A percentile compares a stretch with the other conserved stretches of the same genome.
Conservation (phyloP, 257 asterid species). For the Lavandula angustifolia region DNA sequence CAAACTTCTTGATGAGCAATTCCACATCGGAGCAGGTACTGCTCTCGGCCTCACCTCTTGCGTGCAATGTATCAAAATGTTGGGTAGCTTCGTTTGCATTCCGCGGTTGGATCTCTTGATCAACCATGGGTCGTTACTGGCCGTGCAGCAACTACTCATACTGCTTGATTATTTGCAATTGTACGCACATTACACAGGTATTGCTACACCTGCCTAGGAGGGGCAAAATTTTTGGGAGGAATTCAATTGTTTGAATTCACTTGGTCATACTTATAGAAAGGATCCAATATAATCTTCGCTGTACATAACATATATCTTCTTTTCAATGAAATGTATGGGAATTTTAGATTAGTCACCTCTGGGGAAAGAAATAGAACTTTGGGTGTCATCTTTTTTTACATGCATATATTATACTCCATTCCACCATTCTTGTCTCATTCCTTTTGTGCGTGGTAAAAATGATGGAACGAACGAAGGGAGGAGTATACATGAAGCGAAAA, state of each 20-base stretch:
- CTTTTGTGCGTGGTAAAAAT: too few relatives aligned
- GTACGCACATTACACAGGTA: conserved; percentile 22
- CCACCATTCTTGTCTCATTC: too few relatives aligned
- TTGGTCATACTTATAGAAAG: conserved; percentile 19
- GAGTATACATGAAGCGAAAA: too few relatives aligned
- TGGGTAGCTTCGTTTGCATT: not conserved
- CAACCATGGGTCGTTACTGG: not conserved
- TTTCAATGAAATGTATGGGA: conserved; percentile 14
- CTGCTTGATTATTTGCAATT: conserved; percentile 2
- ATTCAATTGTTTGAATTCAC: conserved; percentile 17
- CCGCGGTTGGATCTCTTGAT: conserved; percentile 5
- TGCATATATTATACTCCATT: too few relatives aligned
- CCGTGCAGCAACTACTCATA: conserved; percentile 21
- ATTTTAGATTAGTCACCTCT: not conserved
- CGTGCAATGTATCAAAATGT: conserved; percentile 11
- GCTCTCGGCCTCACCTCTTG: conserved; percentile 14
- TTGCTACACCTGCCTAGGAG: conserved; percentile 21
- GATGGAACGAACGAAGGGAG: too few relatives aligned
- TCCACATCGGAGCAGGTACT: conserved; percentile 10
- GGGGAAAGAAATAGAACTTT: not conserved
- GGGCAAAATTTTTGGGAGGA: conserved; percentile 21
- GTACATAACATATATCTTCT: conserved; percentile 28
- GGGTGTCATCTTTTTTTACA: too few relatives aligned
- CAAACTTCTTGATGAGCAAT: conserved; percentile 39
- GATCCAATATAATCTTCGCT: not conserved